Conservation (phyloP, 768 basidiomycete species). For the Crucibulum laeve region DNA sequence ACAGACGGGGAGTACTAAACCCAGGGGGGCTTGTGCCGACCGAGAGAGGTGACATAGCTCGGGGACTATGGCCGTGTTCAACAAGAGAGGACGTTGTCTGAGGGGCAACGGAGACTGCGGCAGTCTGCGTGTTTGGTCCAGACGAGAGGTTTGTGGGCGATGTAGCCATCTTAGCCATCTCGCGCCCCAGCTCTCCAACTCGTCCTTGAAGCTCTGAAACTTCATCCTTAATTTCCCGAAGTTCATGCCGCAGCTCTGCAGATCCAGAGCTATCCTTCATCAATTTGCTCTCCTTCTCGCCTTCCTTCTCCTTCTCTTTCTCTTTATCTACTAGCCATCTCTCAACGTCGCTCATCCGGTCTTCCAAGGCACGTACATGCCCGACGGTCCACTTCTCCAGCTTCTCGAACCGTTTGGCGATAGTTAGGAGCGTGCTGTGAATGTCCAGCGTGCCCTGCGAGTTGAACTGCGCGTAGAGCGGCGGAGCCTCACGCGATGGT, state of each 20-base stretch:
- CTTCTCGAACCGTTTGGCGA: conserved; percentile 83
- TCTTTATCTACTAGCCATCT: conserved; percentile 86
- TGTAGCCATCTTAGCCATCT: conserved; percentile 71
- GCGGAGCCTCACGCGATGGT: conserved; percentile 58
- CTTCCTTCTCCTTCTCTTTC: conserved; percentile 49
- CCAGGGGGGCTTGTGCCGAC: neutral
- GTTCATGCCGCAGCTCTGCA: conserved; percentile 29
- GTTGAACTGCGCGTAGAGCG: conserved; percentile 75
- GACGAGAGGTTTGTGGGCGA: conserved; percentile 46
- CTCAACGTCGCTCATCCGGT: conserved; percentile 90
- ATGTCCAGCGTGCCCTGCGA: conserved; percentile 70
- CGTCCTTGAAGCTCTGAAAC: conserved; percentile 71
- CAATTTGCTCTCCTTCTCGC: conserved; percentile 9
- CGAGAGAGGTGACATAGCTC: conserved; percentile 13
- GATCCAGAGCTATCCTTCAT: conserved; percentile 12
- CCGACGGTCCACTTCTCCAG: conserved; percentile 88
- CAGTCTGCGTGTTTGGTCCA: conserved; percentile 43
- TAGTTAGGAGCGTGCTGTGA: conserved; percentile 65
- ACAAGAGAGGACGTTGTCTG: conserved; percentile 44
- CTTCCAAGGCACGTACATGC: conserved; percentile 85
- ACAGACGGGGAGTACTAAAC: conserved; percentile 30
- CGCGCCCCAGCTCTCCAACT: conserved; percentile 69
- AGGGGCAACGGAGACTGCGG: conserved; percentile 39
- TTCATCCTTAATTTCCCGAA: conserved; percentile 61
- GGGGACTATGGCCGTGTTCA: conserved; percentile 22